Evolutionary conservation across 1,284 basidiomycete genomes (phyloP), one percentile per base, ranked within the genome.

Genomic region (Ceratobasidium papillatum): DNA sequence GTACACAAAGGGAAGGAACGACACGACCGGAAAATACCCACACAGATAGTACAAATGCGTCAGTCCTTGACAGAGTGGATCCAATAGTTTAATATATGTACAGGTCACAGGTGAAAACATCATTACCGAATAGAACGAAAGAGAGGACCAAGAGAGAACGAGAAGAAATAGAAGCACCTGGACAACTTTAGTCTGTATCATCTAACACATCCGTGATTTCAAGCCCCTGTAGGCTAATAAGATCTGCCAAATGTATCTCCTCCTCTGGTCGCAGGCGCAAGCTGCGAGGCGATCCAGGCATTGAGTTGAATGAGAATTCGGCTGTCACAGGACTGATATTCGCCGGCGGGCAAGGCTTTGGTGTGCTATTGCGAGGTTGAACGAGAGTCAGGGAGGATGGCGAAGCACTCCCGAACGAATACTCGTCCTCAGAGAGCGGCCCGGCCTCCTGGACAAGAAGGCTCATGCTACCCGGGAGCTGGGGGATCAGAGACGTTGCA

Each of bases 241-340:
- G 61, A 56, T 77, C 77, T n/a, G 77, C 73, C 62, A 77, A 43
- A 64, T 77, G 77, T 36, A 77, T 69, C 32, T 77, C 77, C 38
- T 77, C 77, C 45, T 76, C 76, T 12, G 72, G 73, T 14, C 77
- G 41, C 19, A 77, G 30, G 32, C 65, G 75, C 56, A 77, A 59
- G 36, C 77, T 77, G 3, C 77, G 74, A 3, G 61, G 75, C 25
- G 51, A 65, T 22, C 49, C 63, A 32, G 45, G 69, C n/a, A 61
- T 76, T 11, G 66, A 71, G 27, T 71, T 71, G 54, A 71, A 71
- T n/a, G 66, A 71, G 49, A 71, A 71, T 30, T 71, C 66, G 41
- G 66, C 66, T 30, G 66, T 71, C 5, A 71, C 22, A 27, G 66
- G 66, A 25, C 66, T 71, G n/a, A 71, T 59, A 34, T 71, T 71